Percentiles rank a stretch among this genome's conserved stretches.
These are phyloP conservation scores for Colletotrichum orbiculare DNA, from an alignment of 2,329 filamentous ascomycete genomes.

Conservation along the genomic window DNA sequence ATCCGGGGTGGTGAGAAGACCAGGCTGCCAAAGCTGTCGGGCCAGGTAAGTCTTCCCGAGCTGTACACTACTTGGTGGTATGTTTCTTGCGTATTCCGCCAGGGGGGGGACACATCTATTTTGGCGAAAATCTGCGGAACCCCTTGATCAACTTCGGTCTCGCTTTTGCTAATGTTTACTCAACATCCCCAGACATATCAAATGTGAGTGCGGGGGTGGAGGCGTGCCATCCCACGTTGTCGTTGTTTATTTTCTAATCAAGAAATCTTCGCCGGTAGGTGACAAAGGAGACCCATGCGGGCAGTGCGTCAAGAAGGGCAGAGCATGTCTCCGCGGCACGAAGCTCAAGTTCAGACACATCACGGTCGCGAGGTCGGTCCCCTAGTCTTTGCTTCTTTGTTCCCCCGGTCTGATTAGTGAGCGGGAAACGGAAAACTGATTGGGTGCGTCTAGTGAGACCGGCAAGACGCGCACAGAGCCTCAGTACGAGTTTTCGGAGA, in stretches of 20 bases:
- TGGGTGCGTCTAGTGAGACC: not conserved
- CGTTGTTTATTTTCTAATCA: not conserved
- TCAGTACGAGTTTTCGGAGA: slow-evolving; percentile 21
- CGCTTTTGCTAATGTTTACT: not conserved
- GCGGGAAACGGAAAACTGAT: not conserved
- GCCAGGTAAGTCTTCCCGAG: slow-evolving; percentile 7
- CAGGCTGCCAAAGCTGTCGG: slow-evolving; percentile 26
- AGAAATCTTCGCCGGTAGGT: not conserved
- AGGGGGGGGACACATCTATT: not conserved
- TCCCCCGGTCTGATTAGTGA: not conserved
- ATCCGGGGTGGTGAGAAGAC: slow-evolving; percentile 9
- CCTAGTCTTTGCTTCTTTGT: too few relatives aligned
- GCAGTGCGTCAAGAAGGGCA: slow-evolving; percentile 6
- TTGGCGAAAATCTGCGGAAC: not conserved
- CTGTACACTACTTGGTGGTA: not conserved
- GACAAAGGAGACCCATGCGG: slow-evolving; percentile 27
- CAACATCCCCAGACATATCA: slow-evolving; percentile 14
- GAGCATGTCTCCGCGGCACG: slow-evolving; percentile 8
- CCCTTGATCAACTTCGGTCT: too few relatives aligned
- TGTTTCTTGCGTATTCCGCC: not conserved
- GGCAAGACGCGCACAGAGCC: not conserved
- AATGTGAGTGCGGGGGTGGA: slow-evolving; percentile 15
- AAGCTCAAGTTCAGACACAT: slow-evolving; percentile 26
- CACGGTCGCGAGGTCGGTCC: slow-evolving; percentile 1
- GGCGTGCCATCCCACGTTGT: not conserved